Percentiles rank a stretch among this genome's conserved stretches.
phyloP scores from a whole-genome alignment of 805 yeast species.

The Cyberlindnera amylophila region DNA sequence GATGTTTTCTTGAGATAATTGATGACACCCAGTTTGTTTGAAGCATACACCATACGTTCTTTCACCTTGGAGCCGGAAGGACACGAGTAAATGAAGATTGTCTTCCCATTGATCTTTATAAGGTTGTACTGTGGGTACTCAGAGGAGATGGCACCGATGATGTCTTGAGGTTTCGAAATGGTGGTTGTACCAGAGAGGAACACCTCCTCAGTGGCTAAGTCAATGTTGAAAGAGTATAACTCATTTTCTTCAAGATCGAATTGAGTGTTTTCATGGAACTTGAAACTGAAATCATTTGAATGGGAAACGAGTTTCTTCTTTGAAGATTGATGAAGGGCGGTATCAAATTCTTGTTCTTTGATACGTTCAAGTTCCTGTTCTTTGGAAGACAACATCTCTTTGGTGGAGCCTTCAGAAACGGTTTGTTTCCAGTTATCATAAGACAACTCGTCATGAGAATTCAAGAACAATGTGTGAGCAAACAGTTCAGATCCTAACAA shows the following conservation, averaged over 20 bases:
- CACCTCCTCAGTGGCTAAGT: constrained; percentile 45
- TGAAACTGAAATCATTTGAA: constrained; percentile 26
- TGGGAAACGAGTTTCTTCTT: constrained; percentile 27
- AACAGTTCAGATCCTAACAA: constrained; percentile 58
- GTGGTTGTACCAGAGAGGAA: constrained; percentile 30
- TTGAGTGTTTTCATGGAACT: constrained; percentile 27
- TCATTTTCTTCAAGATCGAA: constrained; percentile 29
- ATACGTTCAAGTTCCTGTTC: constrained; percentile 51
- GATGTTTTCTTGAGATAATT: constrained; percentile 39
- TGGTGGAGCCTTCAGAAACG: constrained; percentile 33
- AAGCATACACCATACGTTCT: constrained; percentile 90
- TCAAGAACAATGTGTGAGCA: constrained; percentile 31
- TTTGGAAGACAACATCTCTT: constrained; percentile 51
- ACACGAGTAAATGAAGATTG: constrained; percentile 75
- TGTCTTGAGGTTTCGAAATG: constrained; percentile 26
- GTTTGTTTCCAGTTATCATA: constrained; percentile 44
- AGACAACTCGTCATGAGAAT: constrained; percentile 35
- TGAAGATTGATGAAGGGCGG: constrained; percentile 30
- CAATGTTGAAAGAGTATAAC: constrained; percentile 49
- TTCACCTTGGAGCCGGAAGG: constrained; percentile 88
- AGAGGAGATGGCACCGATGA: constrained; percentile 32
- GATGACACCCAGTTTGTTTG: constrained; percentile 63
- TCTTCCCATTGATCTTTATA: constrained; percentile 39
- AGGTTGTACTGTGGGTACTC: constrained; percentile 58
- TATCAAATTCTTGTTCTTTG: constrained; percentile 38